A percentile compares a stretch with the other conserved stretches of the same genome.
Conservation (phyloP, 2,329 filamentous ascomycete species). For the Lachnellula willkommii region DNA sequence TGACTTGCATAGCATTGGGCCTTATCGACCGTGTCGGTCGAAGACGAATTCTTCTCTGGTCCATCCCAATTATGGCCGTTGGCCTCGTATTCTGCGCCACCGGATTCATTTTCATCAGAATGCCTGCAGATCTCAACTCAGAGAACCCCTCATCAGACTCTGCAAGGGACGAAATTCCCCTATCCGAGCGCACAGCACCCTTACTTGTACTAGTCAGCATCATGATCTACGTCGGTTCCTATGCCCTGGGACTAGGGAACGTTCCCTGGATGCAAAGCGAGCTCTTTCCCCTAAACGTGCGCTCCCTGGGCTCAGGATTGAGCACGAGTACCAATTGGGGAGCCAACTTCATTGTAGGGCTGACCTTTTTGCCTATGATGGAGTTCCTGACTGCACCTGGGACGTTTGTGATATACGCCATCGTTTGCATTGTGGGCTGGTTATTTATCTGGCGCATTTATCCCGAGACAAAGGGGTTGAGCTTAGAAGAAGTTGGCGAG, state of each 20-base stretch:
- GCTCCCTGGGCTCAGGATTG: slow-evolving; percentile 65
- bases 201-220: slow-evolving; percentile 66
- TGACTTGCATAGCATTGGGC: slow-evolving; percentile 68
- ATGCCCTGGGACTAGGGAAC: slow-evolving; percentile 82
- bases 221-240: slow-evolving; percentile 77
- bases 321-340: slow-evolving; percentile 83
- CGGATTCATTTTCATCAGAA: slow-evolving; percentile 59
- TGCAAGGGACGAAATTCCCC: slow-evolving; percentile 17
- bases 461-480: slow-evolving; percentile 78
- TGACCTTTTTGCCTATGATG: slow-evolving; percentile 88
- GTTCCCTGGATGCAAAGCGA: slow-evolving; percentile 97
- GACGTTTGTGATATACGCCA: slow-evolving; percentile 78
- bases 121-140: slow-evolving; percentile 22
- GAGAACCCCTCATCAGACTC: slow-evolving; percentile 23
- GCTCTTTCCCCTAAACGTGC: slow-evolving; percentile 73
- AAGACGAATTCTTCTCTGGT: slow-evolving; percentile 72
- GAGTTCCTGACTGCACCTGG: slow-evolving; percentile 63
- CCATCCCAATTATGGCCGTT: slow-evolving; percentile 75
- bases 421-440: slow-evolving; percentile 65
- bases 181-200: slow-evolving; percentile 36
- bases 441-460: slow-evolving; percentile 67
- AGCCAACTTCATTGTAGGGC: slow-evolving; percentile 77
- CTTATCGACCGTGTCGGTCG: slow-evolving; percentile 77
- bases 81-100: slow-evolving; percentile 67
- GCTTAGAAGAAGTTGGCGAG: slow-evolving; percentile 71